Percentiles rank a stretch among this genome's conserved stretches.
Conservation (phyloP, 192 early-diverging fungal genomes). For the Radiomyces spectabilis region DNA sequence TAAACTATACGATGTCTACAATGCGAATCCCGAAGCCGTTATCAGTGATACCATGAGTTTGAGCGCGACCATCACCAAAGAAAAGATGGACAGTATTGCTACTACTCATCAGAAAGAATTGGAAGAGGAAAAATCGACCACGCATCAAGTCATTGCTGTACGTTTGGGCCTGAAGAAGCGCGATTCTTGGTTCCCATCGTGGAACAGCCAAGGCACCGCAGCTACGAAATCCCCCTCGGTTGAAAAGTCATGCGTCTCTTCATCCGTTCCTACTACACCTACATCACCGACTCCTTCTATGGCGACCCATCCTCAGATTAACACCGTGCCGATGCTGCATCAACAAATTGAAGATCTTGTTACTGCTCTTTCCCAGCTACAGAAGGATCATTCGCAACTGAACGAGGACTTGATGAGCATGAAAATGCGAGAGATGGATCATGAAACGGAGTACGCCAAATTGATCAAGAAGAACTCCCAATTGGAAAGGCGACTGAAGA, state of each 20-base stretch:
- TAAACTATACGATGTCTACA: slow-evolving; percentile 66
- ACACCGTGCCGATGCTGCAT: slow-evolving; percentile 32
- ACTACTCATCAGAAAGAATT: slow-evolving; percentile 42
- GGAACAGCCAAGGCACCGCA: slow-evolving; percentile 5
- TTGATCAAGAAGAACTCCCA: slow-evolving; percentile 35
- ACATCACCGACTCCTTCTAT: not conserved
- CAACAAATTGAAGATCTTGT: slow-evolving; percentile 60
- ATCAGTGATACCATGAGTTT: slow-evolving; percentile 76
- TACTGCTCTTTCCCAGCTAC: slow-evolving; percentile 49
- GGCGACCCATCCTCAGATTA: slow-evolving; percentile 5
- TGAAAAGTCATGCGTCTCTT: not conserved
- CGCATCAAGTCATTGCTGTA: slow-evolving; percentile 37
- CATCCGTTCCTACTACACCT: not conserved
- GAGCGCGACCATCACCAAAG: slow-evolving; percentile 54
- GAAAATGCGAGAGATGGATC: slow-evolving; percentile 41
- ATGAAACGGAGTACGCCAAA: slow-evolving; percentile 38
- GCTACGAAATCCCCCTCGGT: not conserved
- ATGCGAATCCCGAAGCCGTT: slow-evolving; percentile 49
- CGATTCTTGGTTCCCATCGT: slow-evolving; percentile 26
- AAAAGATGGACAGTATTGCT: slow-evolving; percentile 67
- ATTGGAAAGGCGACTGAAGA: slow-evolving; percentile 40
- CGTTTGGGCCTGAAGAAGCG: slow-evolving; percentile 32
- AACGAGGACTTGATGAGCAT: slow-evolving; percentile 50
- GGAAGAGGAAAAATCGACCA: slow-evolving; percentile 44
- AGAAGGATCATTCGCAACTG: slow-evolving; percentile 59